Evolutionary conservation across 2,329 filamentous ascomycete genomes (phyloP).

Genomic region (Aspergillus melleus): DNA sequence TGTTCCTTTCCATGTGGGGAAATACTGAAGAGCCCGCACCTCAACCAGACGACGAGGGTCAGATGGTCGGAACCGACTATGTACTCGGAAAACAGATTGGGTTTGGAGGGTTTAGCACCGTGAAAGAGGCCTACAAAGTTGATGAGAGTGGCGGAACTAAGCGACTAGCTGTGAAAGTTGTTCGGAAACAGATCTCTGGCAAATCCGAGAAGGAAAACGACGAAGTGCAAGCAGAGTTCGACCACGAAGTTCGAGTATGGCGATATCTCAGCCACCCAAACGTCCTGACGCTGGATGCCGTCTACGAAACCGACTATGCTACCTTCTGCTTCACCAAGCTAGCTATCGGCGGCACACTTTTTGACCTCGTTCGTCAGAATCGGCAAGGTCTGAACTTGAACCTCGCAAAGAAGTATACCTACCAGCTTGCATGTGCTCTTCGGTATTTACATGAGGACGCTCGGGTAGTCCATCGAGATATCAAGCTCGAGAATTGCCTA

Average conservation of each 20-base stretch:
- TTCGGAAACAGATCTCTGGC: slow-evolving; percentile 58
- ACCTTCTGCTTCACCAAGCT: slow-evolving; percentile 68
- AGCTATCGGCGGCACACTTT: slow-evolving; percentile 64
- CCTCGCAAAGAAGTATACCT: slow-evolving; percentile 60
- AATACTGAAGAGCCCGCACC: slow-evolving; percentile 40
- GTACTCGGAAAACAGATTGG: slow-evolving; percentile 67
- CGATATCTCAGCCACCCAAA: slow-evolving; percentile 63
- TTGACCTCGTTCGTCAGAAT: slow-evolving; percentile 60
- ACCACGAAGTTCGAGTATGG: slow-evolving; percentile 69
- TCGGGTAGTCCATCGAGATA: slow-evolving; percentile 65
- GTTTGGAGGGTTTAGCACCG: slow-evolving; percentile 64
- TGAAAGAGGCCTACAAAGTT: slow-evolving; percentile 67
- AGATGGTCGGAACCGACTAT: slow-evolving; percentile 66
- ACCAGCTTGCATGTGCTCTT: slow-evolving; percentile 63
- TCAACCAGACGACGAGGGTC: slow-evolving; percentile 66
- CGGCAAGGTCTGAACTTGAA: slow-evolving; percentile 53
- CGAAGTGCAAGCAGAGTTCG: slow-evolving; percentile 64
- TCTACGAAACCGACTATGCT: slow-evolving; percentile 67
- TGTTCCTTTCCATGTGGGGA: slow-evolving; percentile 58
- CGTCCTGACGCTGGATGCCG: slow-evolving; percentile 61
- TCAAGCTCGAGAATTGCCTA: slow-evolving; percentile 70
- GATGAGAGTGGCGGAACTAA: slow-evolving; percentile 56
- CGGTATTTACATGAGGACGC: slow-evolving; percentile 69
- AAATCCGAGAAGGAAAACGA: slow-evolving; percentile 64
- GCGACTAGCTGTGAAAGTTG: slow-evolving; percentile 63